Evolutionary conservation across 371 early-diverging fungal genomes (phyloP).

Genomic region (Nematocida parisii): DNA sequence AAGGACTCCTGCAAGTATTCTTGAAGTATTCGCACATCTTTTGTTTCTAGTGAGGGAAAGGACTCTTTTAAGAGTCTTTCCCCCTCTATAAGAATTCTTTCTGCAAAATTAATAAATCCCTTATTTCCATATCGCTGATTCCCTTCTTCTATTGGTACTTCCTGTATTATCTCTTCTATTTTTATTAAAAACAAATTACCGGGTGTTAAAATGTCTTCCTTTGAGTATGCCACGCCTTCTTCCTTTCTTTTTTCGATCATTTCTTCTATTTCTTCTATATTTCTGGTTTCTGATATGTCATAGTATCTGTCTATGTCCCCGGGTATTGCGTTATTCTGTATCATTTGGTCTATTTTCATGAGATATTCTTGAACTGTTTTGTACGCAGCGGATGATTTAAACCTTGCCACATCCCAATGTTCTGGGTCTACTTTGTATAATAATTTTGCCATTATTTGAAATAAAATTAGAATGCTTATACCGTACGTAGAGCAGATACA

Average conservation of each 20-base stretch:
- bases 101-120: constrained; percentile 39
- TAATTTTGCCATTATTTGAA: constrained; percentile 25
- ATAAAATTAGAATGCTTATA: constrained; percentile 33
- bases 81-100: constrained; percentile 14
- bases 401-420: constrained; percentile 39
- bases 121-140: constrained; percentile 55
- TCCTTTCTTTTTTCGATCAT: not conserved
- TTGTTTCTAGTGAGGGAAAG: not conserved
- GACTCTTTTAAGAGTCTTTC: constrained; percentile 5
- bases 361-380: constrained; percentile 28
- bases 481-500: constrained; percentile 36
- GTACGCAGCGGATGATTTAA: constrained; percentile 43
- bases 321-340: constrained; percentile 19
- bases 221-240: not conserved
- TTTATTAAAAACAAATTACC: not conserved
- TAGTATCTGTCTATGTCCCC: constrained; percentile 29
- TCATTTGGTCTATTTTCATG: constrained; percentile 4
- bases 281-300: constrained; percentile 11
- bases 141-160: constrained; percentile 35
- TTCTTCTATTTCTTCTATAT: not conserved
- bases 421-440: constrained; percentile 1
- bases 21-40: constrained; percentile 72
- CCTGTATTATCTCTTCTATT: constrained; percentile 21
- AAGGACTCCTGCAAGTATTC: constrained; percentile 80
- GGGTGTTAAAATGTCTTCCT: not conserved